Evolutionary conservation across 2,329 filamentous ascomycete genomes (phyloP).

Genomic region (Trichoderma aggressivum): DNA sequence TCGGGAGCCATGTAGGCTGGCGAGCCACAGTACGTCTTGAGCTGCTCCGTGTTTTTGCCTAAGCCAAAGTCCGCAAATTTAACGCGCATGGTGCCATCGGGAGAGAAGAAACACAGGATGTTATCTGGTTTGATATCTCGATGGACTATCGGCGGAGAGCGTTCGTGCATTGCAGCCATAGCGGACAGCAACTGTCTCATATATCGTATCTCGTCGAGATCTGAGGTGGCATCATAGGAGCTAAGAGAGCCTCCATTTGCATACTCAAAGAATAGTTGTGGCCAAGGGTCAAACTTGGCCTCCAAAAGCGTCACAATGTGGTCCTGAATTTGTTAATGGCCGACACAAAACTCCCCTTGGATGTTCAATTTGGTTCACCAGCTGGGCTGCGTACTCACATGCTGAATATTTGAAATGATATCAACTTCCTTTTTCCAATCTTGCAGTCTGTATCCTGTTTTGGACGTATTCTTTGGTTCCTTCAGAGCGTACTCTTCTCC

Average conservation of each 20-base stretch:
- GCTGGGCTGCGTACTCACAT: not conserved
- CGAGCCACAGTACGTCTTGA: not conserved
- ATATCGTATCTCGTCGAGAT: not conserved
- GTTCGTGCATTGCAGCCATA: not conserved
- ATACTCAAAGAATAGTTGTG: not conserved
- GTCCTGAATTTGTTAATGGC: not conserved
- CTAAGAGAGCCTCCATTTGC: not conserved
- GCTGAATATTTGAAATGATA: not conserved
- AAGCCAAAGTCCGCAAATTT: not conserved
- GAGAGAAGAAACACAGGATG: not conserved
- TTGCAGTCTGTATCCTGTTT: not conserved
- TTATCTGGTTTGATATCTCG: not conserved
- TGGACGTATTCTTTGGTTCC: not conserved
- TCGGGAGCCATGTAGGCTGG: not conserved
- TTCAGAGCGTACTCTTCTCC: not conserved
- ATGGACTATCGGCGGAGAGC: not conserved
- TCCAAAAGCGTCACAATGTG: not conserved
- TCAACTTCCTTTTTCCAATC: not conserved
- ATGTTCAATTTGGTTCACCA: not conserved
- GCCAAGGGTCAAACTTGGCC: not conserved
- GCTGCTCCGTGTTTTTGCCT: not conserved
- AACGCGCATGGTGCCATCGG: not conserved
- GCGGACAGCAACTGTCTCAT: not conserved
- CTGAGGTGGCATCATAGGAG: not conserved
- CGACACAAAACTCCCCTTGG: not conserved